These are phyloP conservation scores for Trichosporon inkin DNA, from an alignment of 1,284 basidiomycete genomes.

Conservation along the genomic window DNA sequence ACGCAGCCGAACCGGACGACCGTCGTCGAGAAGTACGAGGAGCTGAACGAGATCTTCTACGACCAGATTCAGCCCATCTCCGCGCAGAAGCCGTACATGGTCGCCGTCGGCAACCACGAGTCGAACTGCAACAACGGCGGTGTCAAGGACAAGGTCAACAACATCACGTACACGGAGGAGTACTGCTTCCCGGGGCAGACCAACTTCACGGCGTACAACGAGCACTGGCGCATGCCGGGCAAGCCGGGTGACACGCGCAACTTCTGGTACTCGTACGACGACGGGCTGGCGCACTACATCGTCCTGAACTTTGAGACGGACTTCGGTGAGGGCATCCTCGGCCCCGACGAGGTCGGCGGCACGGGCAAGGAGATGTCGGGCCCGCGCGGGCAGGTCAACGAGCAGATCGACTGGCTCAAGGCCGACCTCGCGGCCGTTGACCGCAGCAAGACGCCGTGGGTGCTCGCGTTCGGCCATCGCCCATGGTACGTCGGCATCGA, in stretches of 20 bases:
- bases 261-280: conserved; percentile 42
- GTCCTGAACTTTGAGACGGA: conserved; percentile 35
- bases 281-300: conserved; percentile 31
- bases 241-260: conserved; percentile 24
- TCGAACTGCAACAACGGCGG: conserved; percentile 28
- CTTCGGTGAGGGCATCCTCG: conserved; percentile 25
- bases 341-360: conserved; percentile 29
- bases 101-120: conserved; percentile 35
- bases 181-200: conserved; percentile 34
- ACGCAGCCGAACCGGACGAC: conserved; percentile 12
- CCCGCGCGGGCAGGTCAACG: conserved; percentile 19
- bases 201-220: conserved; percentile 32
- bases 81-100: conserved; percentile 34
- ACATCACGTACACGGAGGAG: conserved; percentile 30
- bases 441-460: conserved; percentile 47
- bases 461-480: conserved; percentile 44
- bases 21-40: conserved; percentile 34
- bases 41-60: conserved; percentile 37
- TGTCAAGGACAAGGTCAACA: conserved; percentile 26
- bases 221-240: conserved; percentile 41
- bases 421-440: conserved; percentile 44
- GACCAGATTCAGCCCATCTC: conserved; percentile 35
- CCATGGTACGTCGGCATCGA: conserved; percentile 30
- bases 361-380: conserved; percentile 28
- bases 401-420: conserved; percentile 34